Conservation (phyloP, 129 eudicot species). For the Arctium minus region DNA sequence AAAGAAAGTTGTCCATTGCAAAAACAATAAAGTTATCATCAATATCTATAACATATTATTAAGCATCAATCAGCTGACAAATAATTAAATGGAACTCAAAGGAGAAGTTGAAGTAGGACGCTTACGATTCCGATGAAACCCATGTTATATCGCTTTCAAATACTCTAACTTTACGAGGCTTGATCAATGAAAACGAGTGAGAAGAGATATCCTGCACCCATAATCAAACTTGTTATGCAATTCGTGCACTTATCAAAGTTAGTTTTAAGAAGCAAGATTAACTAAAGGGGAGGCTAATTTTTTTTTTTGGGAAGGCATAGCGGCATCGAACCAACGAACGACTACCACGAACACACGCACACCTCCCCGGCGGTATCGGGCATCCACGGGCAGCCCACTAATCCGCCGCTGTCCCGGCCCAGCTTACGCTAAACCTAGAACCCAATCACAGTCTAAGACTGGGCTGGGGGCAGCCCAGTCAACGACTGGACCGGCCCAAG, state of each 20-base stretch:
- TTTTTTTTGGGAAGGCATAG: no score
- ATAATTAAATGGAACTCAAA: not conserved
- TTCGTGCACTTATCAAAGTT: not conserved
- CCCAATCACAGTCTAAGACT: no score
- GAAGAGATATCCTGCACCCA: constrained; percentile 32
- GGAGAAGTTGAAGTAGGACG: constrained; percentile 3
- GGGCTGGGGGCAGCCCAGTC: no score
- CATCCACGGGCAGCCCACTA: no score
- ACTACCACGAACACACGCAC: no score
- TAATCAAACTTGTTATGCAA: not conserved
- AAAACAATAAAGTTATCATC: not conserved
- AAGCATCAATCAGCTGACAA: not conserved
- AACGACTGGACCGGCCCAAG: no score
- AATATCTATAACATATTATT: not conserved
- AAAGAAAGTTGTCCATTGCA: not conserved
- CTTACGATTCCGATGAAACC: constrained; percentile 46
- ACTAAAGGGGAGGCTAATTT: no score
- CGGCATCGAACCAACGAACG: no score
- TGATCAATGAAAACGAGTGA: constrained; percentile 6
- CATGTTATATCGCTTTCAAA: constrained; percentile 33
- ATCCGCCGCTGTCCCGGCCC: no score
- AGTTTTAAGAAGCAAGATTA: not conserved
- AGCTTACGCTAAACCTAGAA: no score
- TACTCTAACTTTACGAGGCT: constrained; percentile 19
- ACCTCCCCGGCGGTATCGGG: no score